Evolutionary conservation across 2,329 filamentous ascomycete genomes (phyloP).

Genomic region (Drechslerella dactyloides): DNA sequence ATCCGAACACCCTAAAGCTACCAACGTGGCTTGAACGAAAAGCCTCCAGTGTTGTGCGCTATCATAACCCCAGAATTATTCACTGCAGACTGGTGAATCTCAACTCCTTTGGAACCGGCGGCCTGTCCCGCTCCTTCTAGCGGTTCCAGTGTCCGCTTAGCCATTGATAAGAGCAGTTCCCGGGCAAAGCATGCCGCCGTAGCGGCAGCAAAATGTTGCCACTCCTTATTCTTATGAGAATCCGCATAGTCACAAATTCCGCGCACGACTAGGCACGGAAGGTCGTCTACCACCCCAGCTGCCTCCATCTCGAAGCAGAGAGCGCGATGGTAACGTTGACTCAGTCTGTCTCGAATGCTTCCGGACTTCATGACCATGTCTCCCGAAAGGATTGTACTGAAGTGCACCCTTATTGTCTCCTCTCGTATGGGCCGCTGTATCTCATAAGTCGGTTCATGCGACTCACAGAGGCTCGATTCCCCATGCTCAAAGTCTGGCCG

Average conservation of each 20-base stretch:
- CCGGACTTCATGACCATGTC: constrained; percentile 11
- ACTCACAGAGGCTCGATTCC: not conserved
- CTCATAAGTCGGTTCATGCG: not conserved
- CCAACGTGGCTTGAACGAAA: no score
- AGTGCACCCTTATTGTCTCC: not conserved
- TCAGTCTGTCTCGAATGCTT: constrained; percentile 8
- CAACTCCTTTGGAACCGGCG: no score
- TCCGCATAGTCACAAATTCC: constrained; percentile 28
- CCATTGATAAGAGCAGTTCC: not conserved
- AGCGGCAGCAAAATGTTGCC: constrained; percentile 14
- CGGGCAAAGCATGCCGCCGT: not conserved
- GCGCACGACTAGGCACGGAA: constrained; percentile 12
- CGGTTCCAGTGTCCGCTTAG: not conserved
- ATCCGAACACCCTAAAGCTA: no score
- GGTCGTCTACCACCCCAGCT: constrained; percentile 17
- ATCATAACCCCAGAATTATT: no score
- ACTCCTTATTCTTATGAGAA: constrained; percentile 8
- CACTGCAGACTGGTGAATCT: no score
- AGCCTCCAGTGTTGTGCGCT: no score
- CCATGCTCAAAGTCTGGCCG: not conserved
- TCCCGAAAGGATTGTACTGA: not conserved
- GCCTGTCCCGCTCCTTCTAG: no score
- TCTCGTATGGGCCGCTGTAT: not conserved
- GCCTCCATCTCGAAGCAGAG: constrained; percentile 27
- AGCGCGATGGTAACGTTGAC: not conserved